These are phyloP conservation scores for Pythium brachiatum DNA, from an alignment of 352 stramenopile genomes.

Conservation along the genomic window DNA sequence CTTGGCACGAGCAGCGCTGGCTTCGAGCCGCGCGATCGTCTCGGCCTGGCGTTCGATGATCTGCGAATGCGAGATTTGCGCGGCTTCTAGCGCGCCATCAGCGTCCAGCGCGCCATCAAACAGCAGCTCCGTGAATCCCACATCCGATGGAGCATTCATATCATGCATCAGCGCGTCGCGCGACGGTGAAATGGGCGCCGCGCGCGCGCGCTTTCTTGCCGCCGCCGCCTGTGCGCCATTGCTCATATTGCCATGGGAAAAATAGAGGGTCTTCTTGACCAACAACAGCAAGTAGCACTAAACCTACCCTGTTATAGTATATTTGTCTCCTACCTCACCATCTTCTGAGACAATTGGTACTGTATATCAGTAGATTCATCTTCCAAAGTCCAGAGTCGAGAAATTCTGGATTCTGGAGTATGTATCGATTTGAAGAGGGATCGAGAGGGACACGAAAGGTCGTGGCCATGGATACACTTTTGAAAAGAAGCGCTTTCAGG, in stretches of 20 bases:
- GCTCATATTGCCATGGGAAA: conserved; percentile 14
- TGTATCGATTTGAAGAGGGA: background rate
- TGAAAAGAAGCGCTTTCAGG: too few species aligned
- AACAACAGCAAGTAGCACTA: background rate
- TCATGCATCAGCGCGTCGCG: background rate
- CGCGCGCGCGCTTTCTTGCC: conserved; percentile 8
- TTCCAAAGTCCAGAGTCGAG: background rate
- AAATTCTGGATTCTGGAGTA: background rate
- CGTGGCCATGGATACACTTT: background rate
- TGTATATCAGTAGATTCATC: background rate
- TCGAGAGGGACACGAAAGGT: background rate
- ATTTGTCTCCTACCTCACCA: too few species aligned
- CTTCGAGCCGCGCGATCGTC: conserved; percentile 46
- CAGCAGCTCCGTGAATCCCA: conserved; percentile 12
- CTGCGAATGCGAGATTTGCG: conserved; percentile 58
- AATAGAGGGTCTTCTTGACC: background rate
- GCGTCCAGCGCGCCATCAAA: conserved; percentile 19
- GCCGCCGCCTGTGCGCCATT: conserved; percentile 19
- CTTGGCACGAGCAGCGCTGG: conserved; percentile 30
- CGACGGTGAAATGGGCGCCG: background rate
- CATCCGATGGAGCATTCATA: background rate
- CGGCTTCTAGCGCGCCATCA: conserved; percentile 22
- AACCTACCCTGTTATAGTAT: background rate
- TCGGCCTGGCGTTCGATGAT: conserved; percentile 70
- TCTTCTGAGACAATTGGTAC: too few species aligned